Percentiles rank a stretch among this genome's conserved stretches.
Conservation (phyloP, 352 stramenopile genomes). For the Globisporangium sylvaticum region DNA sequence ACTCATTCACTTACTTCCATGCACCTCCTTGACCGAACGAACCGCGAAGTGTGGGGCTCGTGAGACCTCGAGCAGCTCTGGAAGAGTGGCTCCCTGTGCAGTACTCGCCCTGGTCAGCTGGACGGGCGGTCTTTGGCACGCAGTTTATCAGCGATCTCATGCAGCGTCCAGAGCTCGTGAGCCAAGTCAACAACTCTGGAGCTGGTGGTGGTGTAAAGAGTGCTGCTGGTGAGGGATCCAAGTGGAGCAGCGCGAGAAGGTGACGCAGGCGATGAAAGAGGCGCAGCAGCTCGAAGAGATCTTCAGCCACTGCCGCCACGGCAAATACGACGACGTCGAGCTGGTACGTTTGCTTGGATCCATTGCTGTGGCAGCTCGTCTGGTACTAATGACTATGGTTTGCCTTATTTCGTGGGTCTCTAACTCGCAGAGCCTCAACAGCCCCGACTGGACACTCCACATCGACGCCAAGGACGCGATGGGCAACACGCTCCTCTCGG, state of each 20-base stretch:
- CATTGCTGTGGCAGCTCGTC: no score
- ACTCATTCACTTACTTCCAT: no score
- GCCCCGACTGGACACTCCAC: conserved; percentile 85
- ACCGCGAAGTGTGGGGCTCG: conserved; percentile 80
- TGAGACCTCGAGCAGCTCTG: conserved; percentile 74
- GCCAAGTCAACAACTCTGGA: conserved; percentile 3
- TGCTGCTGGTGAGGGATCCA: conserved; percentile 20
- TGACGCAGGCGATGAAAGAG: conserved; percentile 81
- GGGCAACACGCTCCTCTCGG: conserved; percentile 91
- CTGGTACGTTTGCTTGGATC: no score
- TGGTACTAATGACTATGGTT: background rate
- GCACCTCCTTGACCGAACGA: conserved; percentile 81
- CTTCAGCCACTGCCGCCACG: conserved; percentile 87
- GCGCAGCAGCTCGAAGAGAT: conserved; percentile 87
- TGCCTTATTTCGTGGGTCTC: background rate
- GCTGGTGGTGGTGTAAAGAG: background rate
- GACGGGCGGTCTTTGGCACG: conserved; percentile 48
- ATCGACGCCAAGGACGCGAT: conserved; percentile 92
- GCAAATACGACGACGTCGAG: conserved; percentile 88
- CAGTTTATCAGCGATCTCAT: conserved; percentile 69
- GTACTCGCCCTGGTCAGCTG: conserved; percentile 92
- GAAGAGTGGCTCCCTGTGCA: conserved; percentile 87
- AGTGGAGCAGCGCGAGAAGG: conserved; percentile 61
- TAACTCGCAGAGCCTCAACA: conserved; percentile 83
- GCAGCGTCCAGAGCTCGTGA: conserved; percentile 44